These are phyloP conservation scores for Teratosphaeria destructans DNA, from an alignment of 2,329 filamentous ascomycete genomes.

Conservation along the genomic window DNA sequence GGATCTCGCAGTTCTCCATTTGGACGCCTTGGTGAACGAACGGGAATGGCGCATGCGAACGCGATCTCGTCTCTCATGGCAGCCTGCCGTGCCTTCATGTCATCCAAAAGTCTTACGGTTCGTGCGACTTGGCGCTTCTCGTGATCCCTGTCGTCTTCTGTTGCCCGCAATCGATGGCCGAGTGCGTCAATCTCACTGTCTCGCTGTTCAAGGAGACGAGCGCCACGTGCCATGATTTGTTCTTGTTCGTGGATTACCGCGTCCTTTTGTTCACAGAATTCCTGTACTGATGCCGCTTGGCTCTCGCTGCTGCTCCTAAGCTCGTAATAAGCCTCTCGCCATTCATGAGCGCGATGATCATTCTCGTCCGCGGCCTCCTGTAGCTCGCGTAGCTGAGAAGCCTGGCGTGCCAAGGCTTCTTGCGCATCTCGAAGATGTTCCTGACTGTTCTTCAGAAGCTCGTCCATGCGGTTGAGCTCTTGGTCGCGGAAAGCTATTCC, in stretches of 20 bases:
- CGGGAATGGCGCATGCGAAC: background rate
- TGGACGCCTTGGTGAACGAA: background rate
- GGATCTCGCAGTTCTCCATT: constrained; percentile 1
- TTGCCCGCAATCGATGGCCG: constrained; percentile 5
- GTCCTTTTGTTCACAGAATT: constrained; percentile 18
- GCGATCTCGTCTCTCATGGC: constrained; percentile 6
- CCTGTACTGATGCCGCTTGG: constrained; percentile 1
- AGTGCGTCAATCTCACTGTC: constrained; percentile 14
- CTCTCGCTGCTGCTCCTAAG: background rate
- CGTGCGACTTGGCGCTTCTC: constrained; percentile 7
- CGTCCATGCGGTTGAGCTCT: constrained; percentile 14
- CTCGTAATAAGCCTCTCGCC: background rate
- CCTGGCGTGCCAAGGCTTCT: background rate
- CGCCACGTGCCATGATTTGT: constrained; percentile 15
- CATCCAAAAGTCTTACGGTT: constrained; percentile 9
- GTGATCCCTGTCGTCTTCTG: constrained; percentile 9
- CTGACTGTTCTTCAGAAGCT: constrained; percentile 6
- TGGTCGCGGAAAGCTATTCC: constrained; percentile 19
- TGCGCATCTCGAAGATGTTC: background rate
- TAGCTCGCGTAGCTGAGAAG: background rate
- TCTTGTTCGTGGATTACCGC: constrained; percentile 15
- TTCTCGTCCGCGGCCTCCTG: background rate
- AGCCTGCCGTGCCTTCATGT: constrained; percentile 3
- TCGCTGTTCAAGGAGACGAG: constrained; percentile 11
- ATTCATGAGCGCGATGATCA: background rate